Conservation (phyloP, 768 basidiomycete genomes). For the Neoboletus brunneissimus region DNA sequence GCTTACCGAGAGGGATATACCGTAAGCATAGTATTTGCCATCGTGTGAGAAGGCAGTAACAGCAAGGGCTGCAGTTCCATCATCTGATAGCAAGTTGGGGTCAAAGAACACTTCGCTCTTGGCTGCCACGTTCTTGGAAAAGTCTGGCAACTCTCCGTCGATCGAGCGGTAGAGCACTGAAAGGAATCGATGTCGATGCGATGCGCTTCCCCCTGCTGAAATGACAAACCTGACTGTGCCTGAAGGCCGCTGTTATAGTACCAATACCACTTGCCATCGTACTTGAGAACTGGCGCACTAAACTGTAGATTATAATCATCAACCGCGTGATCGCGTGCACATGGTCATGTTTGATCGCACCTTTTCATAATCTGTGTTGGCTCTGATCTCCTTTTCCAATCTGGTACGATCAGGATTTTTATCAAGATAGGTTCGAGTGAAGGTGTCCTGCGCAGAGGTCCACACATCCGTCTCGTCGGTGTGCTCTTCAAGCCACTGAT, state of each 20-base stretch:
- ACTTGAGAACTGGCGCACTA: slow-evolving; percentile 55
- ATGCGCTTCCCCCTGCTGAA: background rate
- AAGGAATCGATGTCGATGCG: background rate
- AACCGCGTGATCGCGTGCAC: background rate
- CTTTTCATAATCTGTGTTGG: slow-evolving; percentile 52
- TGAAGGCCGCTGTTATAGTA: slow-evolving; percentile 75
- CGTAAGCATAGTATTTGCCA: slow-evolving; percentile 75
- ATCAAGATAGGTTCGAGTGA: slow-evolving; percentile 59
- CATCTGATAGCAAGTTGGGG: slow-evolving; percentile 66
- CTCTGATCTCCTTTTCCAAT: slow-evolving; percentile 57
- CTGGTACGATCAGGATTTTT: slow-evolving; percentile 56
- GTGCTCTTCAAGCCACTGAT: slow-evolving; percentile 69
- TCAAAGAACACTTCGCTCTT: slow-evolving; percentile 79
- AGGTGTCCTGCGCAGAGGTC: slow-evolving; percentile 58
- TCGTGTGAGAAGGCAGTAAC: slow-evolving; percentile 58
- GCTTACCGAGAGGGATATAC: slow-evolving; percentile 67
- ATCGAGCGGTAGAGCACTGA: slow-evolving; percentile 63
- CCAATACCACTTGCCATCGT: slow-evolving; percentile 80
- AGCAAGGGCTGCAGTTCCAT: slow-evolving; percentile 68
- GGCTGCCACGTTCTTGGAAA: slow-evolving; percentile 40
- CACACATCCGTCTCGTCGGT: slow-evolving; percentile 63
- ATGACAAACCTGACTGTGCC: slow-evolving; percentile 48
- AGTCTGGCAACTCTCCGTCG: slow-evolving; percentile 51
- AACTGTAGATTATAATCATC: slow-evolving; percentile 42
- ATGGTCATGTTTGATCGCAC: slow-evolving; percentile 22